Conservation (phyloP, 371 early-diverging fungal genomes). For the Blastocladiella emersonii region DNA sequence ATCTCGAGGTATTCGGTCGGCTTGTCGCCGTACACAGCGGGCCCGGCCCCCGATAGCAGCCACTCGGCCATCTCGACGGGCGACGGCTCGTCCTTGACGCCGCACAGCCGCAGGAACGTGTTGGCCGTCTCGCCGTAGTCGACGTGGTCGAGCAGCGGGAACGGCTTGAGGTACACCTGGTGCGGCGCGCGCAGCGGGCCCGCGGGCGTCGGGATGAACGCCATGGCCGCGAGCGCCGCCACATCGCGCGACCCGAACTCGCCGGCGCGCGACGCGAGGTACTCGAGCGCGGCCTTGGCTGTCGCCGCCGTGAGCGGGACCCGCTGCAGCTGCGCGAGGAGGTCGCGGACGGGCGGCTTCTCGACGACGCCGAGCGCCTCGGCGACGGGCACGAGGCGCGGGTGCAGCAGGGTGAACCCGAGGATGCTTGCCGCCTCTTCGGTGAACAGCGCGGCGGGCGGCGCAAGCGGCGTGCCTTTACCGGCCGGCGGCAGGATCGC, state of each 20-base stretch:
- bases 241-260: constrained; percentile 18
- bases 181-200: constrained; percentile 7
- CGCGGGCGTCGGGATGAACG: neutral
- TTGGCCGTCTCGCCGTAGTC: constrained; percentile 62
- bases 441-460: constrained; percentile 45
- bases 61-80: constrained; percentile 48
- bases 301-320: constrained; percentile 25
- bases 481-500: constrained; percentile 51
- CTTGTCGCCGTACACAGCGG: constrained; percentile 6
- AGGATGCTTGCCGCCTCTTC: constrained; percentile 46
- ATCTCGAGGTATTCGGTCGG: constrained; percentile 48
- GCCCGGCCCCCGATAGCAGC: neutral
- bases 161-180: neutral
- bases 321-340: constrained; percentile 32
- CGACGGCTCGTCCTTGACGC: constrained; percentile 73
- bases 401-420: constrained; percentile 48
- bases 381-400: constrained; percentile 34
- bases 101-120: constrained; percentile 65
- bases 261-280: constrained; percentile 48
- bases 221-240: neutral
- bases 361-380: constrained; percentile 53
- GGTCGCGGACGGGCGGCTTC: constrained; percentile 34
- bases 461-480: too few relatives aligned
- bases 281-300: constrained; percentile 49
- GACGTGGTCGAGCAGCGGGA: constrained; percentile 35